Base-by-base conservation (phyloP, 2,329 filamentous ascomycete genomes). In the Atkinsonella texensis region DNA sequence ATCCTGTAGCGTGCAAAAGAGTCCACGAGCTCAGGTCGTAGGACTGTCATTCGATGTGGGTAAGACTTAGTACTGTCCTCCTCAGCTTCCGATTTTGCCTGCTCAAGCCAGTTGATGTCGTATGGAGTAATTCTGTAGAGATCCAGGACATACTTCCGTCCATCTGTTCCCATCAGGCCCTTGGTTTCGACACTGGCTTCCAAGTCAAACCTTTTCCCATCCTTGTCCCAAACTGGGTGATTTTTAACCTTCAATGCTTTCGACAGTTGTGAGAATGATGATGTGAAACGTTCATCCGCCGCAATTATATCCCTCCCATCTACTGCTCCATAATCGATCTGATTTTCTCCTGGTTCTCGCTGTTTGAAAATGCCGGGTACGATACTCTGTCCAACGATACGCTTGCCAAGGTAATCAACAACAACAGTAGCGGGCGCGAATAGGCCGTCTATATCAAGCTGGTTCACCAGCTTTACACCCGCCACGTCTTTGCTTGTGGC, bases 281-380 rank as follows among this genome's bases (percentile, higher is more conserved):
- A 74, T 0, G 82, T 81, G 61, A 98, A 98, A 18, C 84, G 82
- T 64, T 94, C 84, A 63, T 97, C 89, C 12, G 88, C 86, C 0
- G 93, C 90, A 49, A 98, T 88, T 28, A 95, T 80, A 58, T 98
- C 93, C 70, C 95, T 95, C 58, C 94, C 93, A 66, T 98, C 93
- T 33, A 97, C 93, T 58, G 91, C 93, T 64, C 93, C 93, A 63
- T 98, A 98, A 67, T 98, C 93, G 60, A 98, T 97, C 69, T 97
- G 93, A 70, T 95, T 93, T 79, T 98, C 93, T 49, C 90, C 93
- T 32, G 90, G 89, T 63, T 97, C 93, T 38, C 91, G 84, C 72
- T 97, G 93, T 74, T 96, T 97, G 79, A 98, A 98, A 63, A 98
- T 98, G 54, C 93, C 94, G 5, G 93, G 93, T 17, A 98, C 93